A percentile compares a stretch with the other conserved stretches of the same genome.
phyloP scores from a whole-genome alignment of 306 rosid genomes.

The Notholithocarpus densiflorus region DNA sequence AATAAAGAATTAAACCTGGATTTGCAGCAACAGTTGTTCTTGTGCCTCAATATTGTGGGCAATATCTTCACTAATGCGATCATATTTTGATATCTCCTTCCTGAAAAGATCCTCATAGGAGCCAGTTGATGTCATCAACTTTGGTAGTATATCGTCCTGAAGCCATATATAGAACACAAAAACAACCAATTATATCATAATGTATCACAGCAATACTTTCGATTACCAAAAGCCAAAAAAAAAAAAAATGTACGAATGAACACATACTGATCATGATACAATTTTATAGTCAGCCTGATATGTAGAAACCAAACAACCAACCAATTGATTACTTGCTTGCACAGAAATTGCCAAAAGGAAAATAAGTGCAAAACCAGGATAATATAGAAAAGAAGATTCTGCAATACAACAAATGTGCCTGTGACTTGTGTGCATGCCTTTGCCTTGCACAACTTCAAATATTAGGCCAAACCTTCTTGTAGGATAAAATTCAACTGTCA shows the following conservation, averaged over 20 bases:
- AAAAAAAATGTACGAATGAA: slow-evolving; percentile 1
- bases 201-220: slow-evolving; percentile 13
- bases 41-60: slow-evolving; percentile 93
- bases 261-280: not conserved
- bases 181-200: slow-evolving; percentile 1
- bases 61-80: slow-evolving; percentile 81
- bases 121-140: slow-evolving; percentile 97
- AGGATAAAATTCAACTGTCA: not conserved
- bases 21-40: slow-evolving; percentile 85
- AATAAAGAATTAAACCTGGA: slow-evolving; percentile 54
- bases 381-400: not conserved
- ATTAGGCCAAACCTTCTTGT: not conserved
- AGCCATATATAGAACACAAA: slow-evolving; percentile 30
- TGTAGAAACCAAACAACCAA: slow-evolving; percentile 2
- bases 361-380: not conserved
- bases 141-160: slow-evolving; percentile 98
- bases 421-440: not conserved
- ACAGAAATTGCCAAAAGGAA: not conserved
- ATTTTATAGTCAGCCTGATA: not conserved
- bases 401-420: not conserved
- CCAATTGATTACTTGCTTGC: not conserved
- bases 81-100: slow-evolving; percentile 91
- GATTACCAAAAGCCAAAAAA: not conserved
- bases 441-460: not conserved
- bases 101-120: slow-evolving; percentile 96